Evolutionary conservation across 176 grass and related monocot genomes (phyloP), one percentile per base, ranked within the genome.

Genomic region (Puccinellia tenuiflora): DNA sequence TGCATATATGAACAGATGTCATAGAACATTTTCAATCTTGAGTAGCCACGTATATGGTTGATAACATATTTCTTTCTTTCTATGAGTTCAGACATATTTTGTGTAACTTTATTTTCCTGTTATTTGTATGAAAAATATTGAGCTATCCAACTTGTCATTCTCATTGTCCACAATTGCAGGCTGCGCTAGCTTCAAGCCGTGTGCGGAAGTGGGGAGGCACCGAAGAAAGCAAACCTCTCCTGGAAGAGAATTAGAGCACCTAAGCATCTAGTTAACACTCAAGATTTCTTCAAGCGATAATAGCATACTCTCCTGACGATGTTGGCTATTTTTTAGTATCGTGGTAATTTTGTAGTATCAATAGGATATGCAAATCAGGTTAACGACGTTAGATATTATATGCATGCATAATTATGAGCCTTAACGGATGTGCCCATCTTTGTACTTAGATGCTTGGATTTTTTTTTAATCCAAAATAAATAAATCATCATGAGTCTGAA

Each of bases 171-270:
- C n/a, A 30, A 71, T 14, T 42, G 37, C 84, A 90, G 88, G 88
- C 88, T 17, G 80, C 75, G 4, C 84, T 84, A 75, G 80, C 80
- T 69, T 76, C 75, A 6, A 78, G n/a, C 29, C 84, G 75, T 20
- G 88, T 87, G 47, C 57, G n/a, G 9, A 75, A 61, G 80, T 87
- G 88, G 88, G 84, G 75, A 4, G 84, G 55, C 20, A 26, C 80
- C 0, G 75, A 75, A 28, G 75, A 66, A 53, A 46, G 10, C 16
- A 79, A 86, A 51, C 88, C 85, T 76, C 78, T 69, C 30, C 77
- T 81, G 1, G 14, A 88, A 65, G 20, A 60, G 40, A 80, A 46
- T 7, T 78, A 80, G 24, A 11, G 6, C n/a, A 10, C 60, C 25
- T 17, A 17, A 33, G 28, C 59, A 31, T 63, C 12, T 15, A 2